These are phyloP conservation scores for Aspergillus sp. DNA, from an alignment of 2,329 filamentous ascomycete genomes.

Conservation along the genomic window DNA sequence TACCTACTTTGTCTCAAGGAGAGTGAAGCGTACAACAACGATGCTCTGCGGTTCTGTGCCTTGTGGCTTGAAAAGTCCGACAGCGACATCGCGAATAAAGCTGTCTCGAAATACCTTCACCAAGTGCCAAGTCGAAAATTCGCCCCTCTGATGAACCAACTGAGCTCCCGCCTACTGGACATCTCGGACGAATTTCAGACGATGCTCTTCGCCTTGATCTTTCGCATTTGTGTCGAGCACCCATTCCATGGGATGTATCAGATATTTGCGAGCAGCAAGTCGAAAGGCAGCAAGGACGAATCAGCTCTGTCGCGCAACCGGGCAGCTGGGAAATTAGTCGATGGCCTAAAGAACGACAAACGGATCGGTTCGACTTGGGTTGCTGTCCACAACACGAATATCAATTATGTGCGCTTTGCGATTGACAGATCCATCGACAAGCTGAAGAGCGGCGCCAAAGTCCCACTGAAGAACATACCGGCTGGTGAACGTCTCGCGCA, in stretches of 20 bases:
- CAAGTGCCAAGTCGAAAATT: constrained; percentile 89
- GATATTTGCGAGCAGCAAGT: constrained; percentile 78
- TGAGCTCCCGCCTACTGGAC: constrained; percentile 86
- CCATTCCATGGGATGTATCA: constrained; percentile 98
- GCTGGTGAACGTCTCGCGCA: constrained; percentile 64
- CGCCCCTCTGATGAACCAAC: constrained; percentile 87
- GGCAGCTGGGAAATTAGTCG: constrained; percentile 69
- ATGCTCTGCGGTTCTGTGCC: constrained; percentile 86
- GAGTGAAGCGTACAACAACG: constrained; percentile 85
- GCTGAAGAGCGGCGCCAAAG: constrained; percentile 66
- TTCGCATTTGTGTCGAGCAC: constrained; percentile 85
- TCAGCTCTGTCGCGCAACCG: constrained; percentile 70
- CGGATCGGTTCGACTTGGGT: constrained; percentile 61
- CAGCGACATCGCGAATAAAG: constrained; percentile 72
- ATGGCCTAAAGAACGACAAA: constrained; percentile 56
- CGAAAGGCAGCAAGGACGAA: constrained; percentile 67
- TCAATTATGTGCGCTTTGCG: constrained; percentile 55
- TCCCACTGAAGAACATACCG: constrained; percentile 62
- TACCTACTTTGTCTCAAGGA: constrained; percentile 82
- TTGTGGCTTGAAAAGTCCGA: constrained; percentile 88
- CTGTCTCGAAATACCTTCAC: constrained; percentile 67
- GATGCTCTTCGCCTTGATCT: constrained; percentile 70
- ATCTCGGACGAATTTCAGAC: constrained; percentile 70
- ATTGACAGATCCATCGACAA: constrained; percentile 52
- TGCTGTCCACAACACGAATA: constrained; percentile 71